phyloP scores from a whole-genome alignment of 306 rosid species.

The Vigna reflexopilosa region DNA sequence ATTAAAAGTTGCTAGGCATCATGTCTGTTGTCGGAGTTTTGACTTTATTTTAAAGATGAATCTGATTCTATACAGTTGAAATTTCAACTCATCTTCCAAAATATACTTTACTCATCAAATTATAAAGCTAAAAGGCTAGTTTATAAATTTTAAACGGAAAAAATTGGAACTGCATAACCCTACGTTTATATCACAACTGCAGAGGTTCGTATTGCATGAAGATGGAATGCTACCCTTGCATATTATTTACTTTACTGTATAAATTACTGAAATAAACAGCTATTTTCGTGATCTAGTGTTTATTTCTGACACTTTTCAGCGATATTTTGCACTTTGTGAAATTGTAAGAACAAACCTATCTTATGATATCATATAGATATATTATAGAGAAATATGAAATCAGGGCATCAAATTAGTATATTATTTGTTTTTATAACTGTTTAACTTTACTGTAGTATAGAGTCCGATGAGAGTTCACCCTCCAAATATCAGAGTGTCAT shows the following conservation, averaged over 20 bases:
- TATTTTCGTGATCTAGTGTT: slow-evolving; percentile 16
- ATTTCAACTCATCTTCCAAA: background rate
- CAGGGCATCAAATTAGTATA: slow-evolving; percentile 13
- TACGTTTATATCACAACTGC: background rate
- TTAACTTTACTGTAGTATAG: background rate
- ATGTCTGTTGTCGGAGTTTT: slow-evolving; percentile 18
- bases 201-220: background rate
- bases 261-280: slow-evolving; percentile 31
- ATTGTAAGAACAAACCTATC: background rate
- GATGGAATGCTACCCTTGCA: slow-evolving; percentile 16
- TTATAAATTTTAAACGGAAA: background rate
- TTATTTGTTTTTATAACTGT: slow-evolving; percentile 4
- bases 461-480: background rate
- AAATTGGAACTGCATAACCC: background rate
- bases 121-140: background rate
- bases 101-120: background rate
- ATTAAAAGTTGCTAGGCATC: slow-evolving; percentile 8
- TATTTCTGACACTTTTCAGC: background rate
- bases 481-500: background rate
- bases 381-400: slow-evolving; percentile 13
- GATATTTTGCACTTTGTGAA: background rate
- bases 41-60: slow-evolving; percentile 8
- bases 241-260: slow-evolving; percentile 3
- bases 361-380: background rate
- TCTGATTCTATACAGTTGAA: background rate